Evolutionary conservation across 1,139 yeast species (phyloP), one percentile per base, ranked within the genome.

Genomic region (Hyphopichia burtonii): DNA sequence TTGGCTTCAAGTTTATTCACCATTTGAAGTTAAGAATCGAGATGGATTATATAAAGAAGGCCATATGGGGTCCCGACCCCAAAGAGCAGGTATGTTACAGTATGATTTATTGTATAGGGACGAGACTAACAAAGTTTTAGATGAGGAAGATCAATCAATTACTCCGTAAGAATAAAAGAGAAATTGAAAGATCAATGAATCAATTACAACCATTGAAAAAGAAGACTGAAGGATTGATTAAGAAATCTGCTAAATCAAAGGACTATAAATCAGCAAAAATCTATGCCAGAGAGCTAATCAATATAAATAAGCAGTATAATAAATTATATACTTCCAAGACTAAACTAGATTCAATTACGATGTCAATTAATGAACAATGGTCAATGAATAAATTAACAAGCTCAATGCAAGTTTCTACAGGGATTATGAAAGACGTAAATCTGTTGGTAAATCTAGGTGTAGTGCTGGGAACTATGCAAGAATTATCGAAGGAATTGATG

Each of bases 61-160:
- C 91, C 9, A 82, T 91, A 40, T 91, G 94, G 83, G 99, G 98
- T 1, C 96, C 96, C 0, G 96, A 90, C 61, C 96, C 97, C 37
- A 84, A 84, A 56, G 98, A 93, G 57, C 97, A 89, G 55, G 81
- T 75, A 66, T 41, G 80, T 65, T 25, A 9, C 4, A 7, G 7
- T 25, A 7, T 22, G 8, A 7, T 22, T 22, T 22, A 7, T 22
- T 22, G 9, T n/a, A n/a, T n/a, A n/a, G n/a, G n/a, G n/a, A n/a
- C n/a, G n/a, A n/a, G 50, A 63, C 67, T 58, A 63, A 63, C 65
- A 9, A 31, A 31, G 5, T 19, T 17, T 4, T 50, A 79, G 80
- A 87, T 86, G 74, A 76, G 96, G 43, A 86, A 83, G 56, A 88
- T 96, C 55, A 91, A 87, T 59, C 75, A 81, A 38, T 74, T 90